Evolutionary conservation across 1,284 basidiomycete species (phyloP).

Genomic region (Trichosporon sp.): DNA sequence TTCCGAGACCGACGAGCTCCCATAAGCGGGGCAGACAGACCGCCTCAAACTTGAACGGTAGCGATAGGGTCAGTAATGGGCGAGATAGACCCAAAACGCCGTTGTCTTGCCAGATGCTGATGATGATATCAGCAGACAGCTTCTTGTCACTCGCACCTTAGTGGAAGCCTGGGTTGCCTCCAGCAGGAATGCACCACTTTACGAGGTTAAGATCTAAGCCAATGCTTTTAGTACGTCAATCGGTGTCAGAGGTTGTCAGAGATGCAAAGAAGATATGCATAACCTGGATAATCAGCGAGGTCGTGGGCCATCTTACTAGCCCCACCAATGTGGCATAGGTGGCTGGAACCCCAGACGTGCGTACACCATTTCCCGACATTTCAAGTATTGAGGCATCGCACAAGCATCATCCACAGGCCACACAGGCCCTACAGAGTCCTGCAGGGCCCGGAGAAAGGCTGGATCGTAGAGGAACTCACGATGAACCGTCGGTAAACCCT

Average conservation of each 20-base stretch:
- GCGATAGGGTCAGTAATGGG: not conserved
- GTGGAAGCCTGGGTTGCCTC: too few species aligned
- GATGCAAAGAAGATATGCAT: too few species aligned
- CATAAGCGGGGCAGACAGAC: not conserved
- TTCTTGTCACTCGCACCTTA: too few species aligned
- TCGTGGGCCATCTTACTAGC: not conserved
- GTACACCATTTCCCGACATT: constrained; percentile 1
- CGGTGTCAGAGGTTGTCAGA: too few species aligned
- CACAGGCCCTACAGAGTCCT: not conserved
- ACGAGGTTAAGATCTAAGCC: too few species aligned
- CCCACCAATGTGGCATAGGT: not conserved
- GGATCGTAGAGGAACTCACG: not conserved
- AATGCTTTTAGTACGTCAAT: too few species aligned
- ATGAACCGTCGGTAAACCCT: not conserved
- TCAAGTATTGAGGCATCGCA: not conserved
- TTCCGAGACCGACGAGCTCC: too few species aligned
- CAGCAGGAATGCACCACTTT: too few species aligned
- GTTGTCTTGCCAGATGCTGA: not conserved
- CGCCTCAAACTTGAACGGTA: not conserved
- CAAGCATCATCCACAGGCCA: not conserved
- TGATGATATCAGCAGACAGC: not conserved
- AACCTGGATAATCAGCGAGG: too few species aligned
- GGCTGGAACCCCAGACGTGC: not conserved
- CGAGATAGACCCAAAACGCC: not conserved
- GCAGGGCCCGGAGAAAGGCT: not conserved